phyloP scores from a whole-genome alignment of 139 green algal species.

The Tetradesmus obliquus region DNA sequence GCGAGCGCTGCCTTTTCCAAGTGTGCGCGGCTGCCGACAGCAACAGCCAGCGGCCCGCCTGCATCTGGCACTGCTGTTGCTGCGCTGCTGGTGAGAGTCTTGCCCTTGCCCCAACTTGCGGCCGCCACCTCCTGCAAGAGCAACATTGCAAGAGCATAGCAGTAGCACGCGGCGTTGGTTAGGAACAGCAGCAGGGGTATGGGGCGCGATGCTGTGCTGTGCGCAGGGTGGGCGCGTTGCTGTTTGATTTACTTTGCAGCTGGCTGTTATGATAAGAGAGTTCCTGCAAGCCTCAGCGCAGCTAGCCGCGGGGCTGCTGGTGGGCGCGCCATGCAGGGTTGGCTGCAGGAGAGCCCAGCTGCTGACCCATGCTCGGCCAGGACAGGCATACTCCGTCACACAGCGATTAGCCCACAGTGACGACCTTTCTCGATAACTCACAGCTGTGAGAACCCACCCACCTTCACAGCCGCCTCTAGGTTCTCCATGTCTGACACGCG shows the following conservation, averaged over 20 bases:
- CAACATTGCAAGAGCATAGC: not conserved
- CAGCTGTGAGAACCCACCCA: not conserved
- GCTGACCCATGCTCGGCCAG: too few relatives aligned
- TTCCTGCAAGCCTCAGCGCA: too few relatives aligned
- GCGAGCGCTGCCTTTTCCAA: slow-evolving; percentile 70
- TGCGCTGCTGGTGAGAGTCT: not conserved
- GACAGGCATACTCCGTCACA: too few relatives aligned
- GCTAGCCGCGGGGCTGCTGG: too few relatives aligned
- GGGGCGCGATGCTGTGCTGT: too few relatives aligned
- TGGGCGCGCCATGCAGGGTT: too few relatives aligned
- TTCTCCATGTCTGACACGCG: slow-evolving; percentile 86
- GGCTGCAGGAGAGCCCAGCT: too few relatives aligned
- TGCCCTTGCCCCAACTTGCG: slow-evolving; percentile 10
- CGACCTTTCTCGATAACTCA: not conserved
- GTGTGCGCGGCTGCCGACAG: slow-evolving; percentile 79
- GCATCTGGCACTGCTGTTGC: not conserved
- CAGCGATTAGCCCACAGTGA: not conserved
- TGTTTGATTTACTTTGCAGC: not conserved
- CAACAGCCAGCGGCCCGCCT: slow-evolving; percentile 53
- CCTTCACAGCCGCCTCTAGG: slow-evolving; percentile 76
- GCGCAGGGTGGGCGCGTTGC: not conserved
- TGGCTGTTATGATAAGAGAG: too few relatives aligned
- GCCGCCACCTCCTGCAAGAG: slow-evolving; percentile 13
- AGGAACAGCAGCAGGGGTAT: too few relatives aligned
- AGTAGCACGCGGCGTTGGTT: not conserved